Conservation (phyloP, 371 early-diverging fungal species). For the Rhizomucor miehei region DNA sequence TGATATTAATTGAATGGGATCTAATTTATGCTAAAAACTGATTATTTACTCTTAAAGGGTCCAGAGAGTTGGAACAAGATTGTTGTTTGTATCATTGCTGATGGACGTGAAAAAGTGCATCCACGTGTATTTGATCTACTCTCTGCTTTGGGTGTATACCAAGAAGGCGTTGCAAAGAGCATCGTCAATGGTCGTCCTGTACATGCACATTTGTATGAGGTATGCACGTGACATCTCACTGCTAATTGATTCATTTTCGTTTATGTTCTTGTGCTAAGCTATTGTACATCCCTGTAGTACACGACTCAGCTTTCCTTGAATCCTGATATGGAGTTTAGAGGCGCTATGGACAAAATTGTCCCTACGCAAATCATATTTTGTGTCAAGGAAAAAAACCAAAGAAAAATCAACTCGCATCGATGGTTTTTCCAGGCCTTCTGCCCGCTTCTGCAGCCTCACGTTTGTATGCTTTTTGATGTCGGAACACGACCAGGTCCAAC, state of each 20-base stretch:
- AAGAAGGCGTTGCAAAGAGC: slow-evolving; percentile 84
- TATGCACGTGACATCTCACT: too few species aligned
- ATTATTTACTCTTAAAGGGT: slow-evolving; percentile 67
- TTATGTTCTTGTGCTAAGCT: background rate
- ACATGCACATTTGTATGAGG: slow-evolving; percentile 83
- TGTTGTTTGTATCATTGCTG: slow-evolving; percentile 85
- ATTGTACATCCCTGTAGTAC: slow-evolving; percentile 59
- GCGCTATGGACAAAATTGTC: slow-evolving; percentile 70
- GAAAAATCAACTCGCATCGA: slow-evolving; percentile 94
- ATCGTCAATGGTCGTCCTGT: slow-evolving; percentile 56
- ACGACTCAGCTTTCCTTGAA: slow-evolving; percentile 83
- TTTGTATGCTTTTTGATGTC: slow-evolving; percentile 90
- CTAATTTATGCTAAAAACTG: slow-evolving; percentile 14
- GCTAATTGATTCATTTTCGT: too few species aligned
- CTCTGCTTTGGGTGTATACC: slow-evolving; percentile 86
- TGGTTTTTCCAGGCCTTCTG: slow-evolving; percentile 97
- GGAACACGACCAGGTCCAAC: slow-evolving; percentile 85
- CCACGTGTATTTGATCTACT: slow-evolving; percentile 76
- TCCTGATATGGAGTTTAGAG: slow-evolving; percentile 60
- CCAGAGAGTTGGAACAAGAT: slow-evolving; percentile 87
- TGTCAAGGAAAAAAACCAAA: slow-evolving; percentile 85
- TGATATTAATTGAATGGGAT: slow-evolving; percentile 1
- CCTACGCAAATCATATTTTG: slow-evolving; percentile 91
- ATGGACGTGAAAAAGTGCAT: slow-evolving; percentile 74
- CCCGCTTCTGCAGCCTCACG: slow-evolving; percentile 78